These are phyloP conservation scores for Ophiostoma fasciatum DNA, from an alignment of 2,329 filamentous ascomycete species.

Conservation along the genomic window DNA sequence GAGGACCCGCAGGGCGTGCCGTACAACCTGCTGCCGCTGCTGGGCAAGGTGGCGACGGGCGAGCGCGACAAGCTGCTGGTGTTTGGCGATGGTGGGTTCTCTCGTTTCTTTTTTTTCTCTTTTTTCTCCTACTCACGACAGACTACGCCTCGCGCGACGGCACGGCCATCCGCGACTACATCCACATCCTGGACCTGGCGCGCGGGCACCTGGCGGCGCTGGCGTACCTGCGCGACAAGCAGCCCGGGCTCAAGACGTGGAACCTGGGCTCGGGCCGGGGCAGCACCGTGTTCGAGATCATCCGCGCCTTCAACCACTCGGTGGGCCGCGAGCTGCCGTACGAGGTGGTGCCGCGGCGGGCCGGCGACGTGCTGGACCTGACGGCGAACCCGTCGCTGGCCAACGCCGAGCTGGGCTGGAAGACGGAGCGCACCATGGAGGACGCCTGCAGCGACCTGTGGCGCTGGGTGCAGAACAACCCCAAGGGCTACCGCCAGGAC, in stretches of 20 bases:
- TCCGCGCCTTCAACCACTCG: constrained; percentile 80
- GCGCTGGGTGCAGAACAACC: constrained; percentile 96
- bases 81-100: constrained; percentile 84
- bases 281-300: constrained; percentile 93
- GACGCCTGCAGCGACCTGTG: constrained; percentile 89
- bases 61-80: constrained; percentile 89
- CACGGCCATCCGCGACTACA: constrained; percentile 94
- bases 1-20: constrained; percentile 93
- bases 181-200: constrained; percentile 85
- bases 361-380: constrained; percentile 85
- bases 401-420: constrained; percentile 83
- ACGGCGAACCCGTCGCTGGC: constrained; percentile 82
- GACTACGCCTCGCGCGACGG: constrained; percentile 86
- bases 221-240: constrained; percentile 69
- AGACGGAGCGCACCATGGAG: constrained; percentile 79
- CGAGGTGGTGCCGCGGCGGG: constrained; percentile 66
- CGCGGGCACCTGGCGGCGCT: constrained; percentile 77
- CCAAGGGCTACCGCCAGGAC: constrained; percentile 81
- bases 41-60: constrained; percentile 91
- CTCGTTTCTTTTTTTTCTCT: too few relatives aligned
- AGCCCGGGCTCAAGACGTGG: constrained; percentile 88
- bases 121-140: too few relatives aligned
- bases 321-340: constrained; percentile 80
- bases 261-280: constrained; percentile 91
- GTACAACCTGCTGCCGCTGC: constrained; percentile 85